phyloP scores from a whole-genome alignment of 2,329 filamentous ascomycete species.

The Claviceps purpurea region DNA sequence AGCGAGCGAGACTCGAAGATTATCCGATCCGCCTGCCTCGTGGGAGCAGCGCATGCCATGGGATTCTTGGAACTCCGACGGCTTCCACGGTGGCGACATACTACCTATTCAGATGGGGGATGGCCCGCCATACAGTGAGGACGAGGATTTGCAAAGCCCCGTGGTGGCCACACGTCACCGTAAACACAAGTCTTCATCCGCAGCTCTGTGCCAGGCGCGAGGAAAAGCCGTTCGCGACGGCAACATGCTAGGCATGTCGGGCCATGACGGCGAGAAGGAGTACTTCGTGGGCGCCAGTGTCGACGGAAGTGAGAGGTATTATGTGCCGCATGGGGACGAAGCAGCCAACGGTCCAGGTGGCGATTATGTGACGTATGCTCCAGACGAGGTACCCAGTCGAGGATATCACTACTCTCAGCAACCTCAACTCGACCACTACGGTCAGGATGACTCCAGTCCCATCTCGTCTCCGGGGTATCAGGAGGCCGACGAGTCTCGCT shows the following conservation, averaged over 20 bases:
- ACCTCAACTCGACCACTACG: constrained; percentile 36
- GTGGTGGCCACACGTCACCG: constrained; percentile 75
- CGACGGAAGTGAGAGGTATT: constrained; percentile 63
- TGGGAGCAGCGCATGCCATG: constrained; percentile 59
- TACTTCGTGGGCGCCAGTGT: constrained; percentile 53
- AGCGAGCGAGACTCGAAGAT: constrained; percentile 60
- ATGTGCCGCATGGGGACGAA: constrained; percentile 55
- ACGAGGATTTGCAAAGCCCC: constrained; percentile 86
- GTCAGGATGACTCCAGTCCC: constrained; percentile 38
- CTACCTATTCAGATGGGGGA: constrained; percentile 75
- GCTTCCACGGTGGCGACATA: constrained; percentile 52
- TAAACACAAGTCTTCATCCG: constrained; percentile 64
- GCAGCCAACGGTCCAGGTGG: constrained; percentile 63
- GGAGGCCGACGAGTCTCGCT: constrained; percentile 60
- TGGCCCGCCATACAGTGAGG: constrained; percentile 87
- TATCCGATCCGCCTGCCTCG: constrained; percentile 68
- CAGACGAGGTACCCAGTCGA: constrained; percentile 45
- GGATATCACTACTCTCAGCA: constrained; percentile 30
- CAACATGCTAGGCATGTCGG: constrained; percentile 31
- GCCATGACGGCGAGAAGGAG: constrained; percentile 48
- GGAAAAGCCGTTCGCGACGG: constrained; percentile 33
- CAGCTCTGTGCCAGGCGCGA: constrained; percentile 28
- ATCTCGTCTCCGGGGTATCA: constrained; percentile 44
- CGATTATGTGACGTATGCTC: constrained; percentile 67
- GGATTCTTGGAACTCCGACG: constrained; percentile 40